Evolutionary conservation across 495 filamentous ascomycete species (phyloP).

Genomic region (Lindgomyces ingoldianus): DNA sequence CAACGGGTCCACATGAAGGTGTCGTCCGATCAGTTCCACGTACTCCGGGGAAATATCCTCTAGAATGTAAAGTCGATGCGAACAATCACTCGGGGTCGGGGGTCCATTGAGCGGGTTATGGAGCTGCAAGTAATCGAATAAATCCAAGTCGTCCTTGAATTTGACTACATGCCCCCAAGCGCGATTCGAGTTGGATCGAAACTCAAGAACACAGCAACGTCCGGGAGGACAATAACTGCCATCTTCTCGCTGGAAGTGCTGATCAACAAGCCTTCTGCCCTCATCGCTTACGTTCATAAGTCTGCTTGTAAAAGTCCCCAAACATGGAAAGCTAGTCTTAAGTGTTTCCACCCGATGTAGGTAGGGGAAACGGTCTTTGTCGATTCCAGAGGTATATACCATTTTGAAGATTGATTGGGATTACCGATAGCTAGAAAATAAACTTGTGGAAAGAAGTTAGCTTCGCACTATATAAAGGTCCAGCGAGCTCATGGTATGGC

Average conservation of each 20-base stretch:
- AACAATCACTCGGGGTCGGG: not conserved
- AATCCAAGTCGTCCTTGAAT: not conserved
- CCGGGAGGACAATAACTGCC: not conserved
- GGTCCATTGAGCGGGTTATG: not conserved
- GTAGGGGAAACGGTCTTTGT: not conserved
- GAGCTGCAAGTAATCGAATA: not conserved
- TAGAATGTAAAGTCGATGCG: constrained; percentile 19
- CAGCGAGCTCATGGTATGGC: too few species aligned
- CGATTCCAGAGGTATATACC: not conserved
- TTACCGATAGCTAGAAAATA: not conserved
- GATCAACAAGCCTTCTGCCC: not conserved
- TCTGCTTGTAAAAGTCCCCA: not conserved
- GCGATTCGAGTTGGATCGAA: not conserved
- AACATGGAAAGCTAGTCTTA: not conserved
- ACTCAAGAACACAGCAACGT: constrained; percentile 14
- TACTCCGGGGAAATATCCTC: constrained; percentile 19
- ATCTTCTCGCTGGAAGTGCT: not conserved
- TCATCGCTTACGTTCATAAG: not conserved
- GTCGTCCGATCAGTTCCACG: constrained; percentile 15
- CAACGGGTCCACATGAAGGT: constrained; percentile 19
- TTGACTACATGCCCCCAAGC: not conserved
- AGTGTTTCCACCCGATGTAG: not conserved
- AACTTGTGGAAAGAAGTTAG: not conserved
- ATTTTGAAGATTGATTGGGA: not conserved
- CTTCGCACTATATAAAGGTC: too few species aligned